These are phyloP conservation scores for Candida dubliniensis DNA, from an alignment of 1,139 yeast species.

Conservation along the genomic window DNA sequence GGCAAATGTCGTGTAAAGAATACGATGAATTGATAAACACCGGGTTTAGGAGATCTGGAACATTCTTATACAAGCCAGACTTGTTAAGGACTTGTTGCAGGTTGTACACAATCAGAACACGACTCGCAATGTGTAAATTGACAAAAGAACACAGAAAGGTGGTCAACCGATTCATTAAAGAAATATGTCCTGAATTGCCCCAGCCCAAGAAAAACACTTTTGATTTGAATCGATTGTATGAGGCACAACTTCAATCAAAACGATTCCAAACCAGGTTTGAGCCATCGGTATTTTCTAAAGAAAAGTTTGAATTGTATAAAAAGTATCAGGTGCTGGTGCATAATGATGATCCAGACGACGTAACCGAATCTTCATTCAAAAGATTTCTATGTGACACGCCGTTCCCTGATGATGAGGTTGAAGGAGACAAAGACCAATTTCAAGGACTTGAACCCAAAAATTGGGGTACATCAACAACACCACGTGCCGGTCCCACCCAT, in stretches of 20 bases:
- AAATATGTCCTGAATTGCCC: constrained; percentile 23
- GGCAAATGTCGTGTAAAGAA: constrained; percentile 46
- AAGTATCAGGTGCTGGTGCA: constrained; percentile 74
- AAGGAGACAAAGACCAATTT: constrained; percentile 31
- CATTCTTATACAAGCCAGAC: constrained; percentile 73
- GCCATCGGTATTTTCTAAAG: constrained; percentile 52
- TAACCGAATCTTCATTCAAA: constrained; percentile 48
- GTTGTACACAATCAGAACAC: constrained; percentile 76
- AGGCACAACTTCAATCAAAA: constrained; percentile 25
- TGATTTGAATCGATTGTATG: constrained; percentile 20
- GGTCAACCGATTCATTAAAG: constrained; percentile 60
- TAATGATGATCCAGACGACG: constrained; percentile 53
- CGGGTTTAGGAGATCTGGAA: constrained; percentile 82
- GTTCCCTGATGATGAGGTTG: constrained; percentile 31
- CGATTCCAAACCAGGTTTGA: constrained; percentile 54
- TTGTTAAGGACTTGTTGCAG: constrained; percentile 74
- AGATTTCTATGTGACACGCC: constrained; percentile 76
- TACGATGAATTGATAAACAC: constrained; percentile 67
- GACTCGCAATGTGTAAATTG: constrained; percentile 42
- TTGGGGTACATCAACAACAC: constrained; percentile 14
- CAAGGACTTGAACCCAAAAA: constrained; percentile 23
- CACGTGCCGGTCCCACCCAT: constrained; percentile 55
- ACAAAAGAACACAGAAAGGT: constrained; percentile 68
- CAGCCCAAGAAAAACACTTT: constrained; percentile 18
- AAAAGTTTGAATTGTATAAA: constrained; percentile 64